Evolutionary conservation across 768 basidiomycete genomes (phyloP), one percentile per base, ranked within the genome.

Genomic region (Suillus plorans): DNA sequence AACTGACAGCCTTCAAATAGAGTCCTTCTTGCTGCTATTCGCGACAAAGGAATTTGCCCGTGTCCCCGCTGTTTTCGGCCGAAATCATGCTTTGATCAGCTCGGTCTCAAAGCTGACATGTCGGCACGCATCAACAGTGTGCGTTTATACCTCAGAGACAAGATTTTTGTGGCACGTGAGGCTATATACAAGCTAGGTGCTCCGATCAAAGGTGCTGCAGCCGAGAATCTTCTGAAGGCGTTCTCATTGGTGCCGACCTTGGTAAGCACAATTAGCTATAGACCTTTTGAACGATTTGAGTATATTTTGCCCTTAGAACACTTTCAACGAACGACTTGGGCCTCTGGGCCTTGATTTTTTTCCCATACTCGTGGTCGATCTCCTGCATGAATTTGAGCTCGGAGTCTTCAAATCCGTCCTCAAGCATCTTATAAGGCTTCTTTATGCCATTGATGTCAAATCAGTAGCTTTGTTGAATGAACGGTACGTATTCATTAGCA

Each of bases 331-430:
- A 5, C 58, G 60, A 9, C 61, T 78, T 1, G 60, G 63, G 3
- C 25, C 44, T 10, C 60, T 70, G n/a, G 68, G 68, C 0, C 72
- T 75, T 42, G 66, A 77, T 50, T 28, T 72, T 3, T 77, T 66
- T 64, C n/a, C 12, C 0, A 73, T 77, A 34, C 69, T 80, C 2
- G 70, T 74, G 0, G 68, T 72, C 0, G 80, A 83, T 63, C 61
- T 81, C 28, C 44, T 83, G 70, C 81, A 82, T 62, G 79, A 82
- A 56, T 67, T 78, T 41, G 80, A 82, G 60, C 71, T 80, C 0
- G 79, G 81, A 0, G 75, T 78, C 0, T 82, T 79, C 74, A 80
- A 80, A 55, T 42, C 66, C 0, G 22, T 80, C 0, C 71, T 82
- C 34, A 71, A 69, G 1, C 80, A 82, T 39, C 64, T 82, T 0